phyloP scores from a whole-genome alignment of 2,329 filamentous ascomycete species.

The Aspergillus sp. region DNA sequence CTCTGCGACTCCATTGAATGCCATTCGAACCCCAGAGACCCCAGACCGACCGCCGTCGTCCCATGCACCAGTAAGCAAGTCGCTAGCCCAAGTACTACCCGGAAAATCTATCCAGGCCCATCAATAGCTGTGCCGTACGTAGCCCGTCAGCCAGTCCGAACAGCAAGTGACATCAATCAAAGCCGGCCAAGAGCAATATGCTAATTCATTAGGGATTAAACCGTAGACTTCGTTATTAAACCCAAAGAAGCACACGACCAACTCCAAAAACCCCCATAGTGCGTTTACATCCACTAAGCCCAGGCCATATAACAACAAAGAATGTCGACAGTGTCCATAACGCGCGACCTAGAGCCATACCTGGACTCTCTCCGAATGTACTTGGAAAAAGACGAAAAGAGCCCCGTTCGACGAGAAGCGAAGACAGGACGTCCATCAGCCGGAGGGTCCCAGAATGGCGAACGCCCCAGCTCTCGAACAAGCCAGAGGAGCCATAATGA shows the following conservation, averaged over 20 bases:
- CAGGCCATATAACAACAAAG: background rate
- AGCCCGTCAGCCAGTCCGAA: constrained; percentile 1
- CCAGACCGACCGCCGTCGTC: background rate
- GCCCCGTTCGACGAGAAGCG: background rate
- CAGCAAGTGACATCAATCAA: constrained; percentile 14
- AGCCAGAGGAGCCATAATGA: background rate
- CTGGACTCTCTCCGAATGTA: constrained; percentile 31
- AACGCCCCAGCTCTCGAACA: background rate
- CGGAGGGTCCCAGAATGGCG: background rate
- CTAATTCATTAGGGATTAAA: constrained; percentile 19
- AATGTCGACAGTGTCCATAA: constrained; percentile 34
- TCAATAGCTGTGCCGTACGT: background rate
- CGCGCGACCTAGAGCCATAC: constrained; percentile 30
- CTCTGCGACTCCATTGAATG: background rate
- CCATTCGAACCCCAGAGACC: background rate
- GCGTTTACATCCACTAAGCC: background rate
- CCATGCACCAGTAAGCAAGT: constrained; percentile 9
- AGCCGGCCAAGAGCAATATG: constrained; percentile 15
- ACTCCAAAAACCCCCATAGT: constrained; percentile 4
- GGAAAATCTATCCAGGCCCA: background rate
- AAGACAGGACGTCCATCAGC: background rate
- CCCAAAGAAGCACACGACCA: background rate
- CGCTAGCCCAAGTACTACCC: background rate
- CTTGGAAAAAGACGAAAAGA: constrained; percentile 15
- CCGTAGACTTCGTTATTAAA: constrained; percentile 15